These are phyloP conservation scores for Pulveroboletus sp. DNA, from an alignment of 768 basidiomycete species.

Conservation along the genomic window DNA sequence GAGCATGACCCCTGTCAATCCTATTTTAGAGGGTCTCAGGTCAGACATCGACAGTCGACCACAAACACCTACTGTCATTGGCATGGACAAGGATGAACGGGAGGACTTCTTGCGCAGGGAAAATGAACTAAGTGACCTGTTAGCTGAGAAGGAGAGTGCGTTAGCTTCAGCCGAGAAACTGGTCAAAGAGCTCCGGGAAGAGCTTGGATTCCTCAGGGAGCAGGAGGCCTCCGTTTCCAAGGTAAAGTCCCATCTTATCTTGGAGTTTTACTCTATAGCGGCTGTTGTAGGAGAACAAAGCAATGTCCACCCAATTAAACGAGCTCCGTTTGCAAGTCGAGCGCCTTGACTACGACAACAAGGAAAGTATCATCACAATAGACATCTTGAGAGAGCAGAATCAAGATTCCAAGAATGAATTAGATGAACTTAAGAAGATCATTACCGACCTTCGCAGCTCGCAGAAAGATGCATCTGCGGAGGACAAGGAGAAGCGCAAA, in stretches of 20 bases:
- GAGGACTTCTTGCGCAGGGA: slow-evolving; percentile 96
- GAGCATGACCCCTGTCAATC: slow-evolving; percentile 72
- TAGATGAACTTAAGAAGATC: slow-evolving; percentile 84
- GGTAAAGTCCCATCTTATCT: slow-evolving; percentile 37
- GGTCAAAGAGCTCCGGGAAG: slow-evolving; percentile 83
- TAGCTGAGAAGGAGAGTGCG: slow-evolving; percentile 88
- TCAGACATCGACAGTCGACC: slow-evolving; percentile 78
- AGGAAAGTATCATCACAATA: slow-evolving; percentile 87
- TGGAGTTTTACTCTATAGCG: slow-evolving; percentile 3
- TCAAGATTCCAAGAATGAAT: slow-evolving; percentile 74
- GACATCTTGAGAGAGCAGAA: slow-evolving; percentile 97
- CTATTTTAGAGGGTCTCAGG: slow-evolving; percentile 64
- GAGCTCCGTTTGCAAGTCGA: slow-evolving; percentile 90
- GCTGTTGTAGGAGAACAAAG: slow-evolving; percentile 78
- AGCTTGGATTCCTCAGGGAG: slow-evolving; percentile 85
- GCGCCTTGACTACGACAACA: slow-evolving; percentile 91
- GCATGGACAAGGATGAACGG: slow-evolving; percentile 91
- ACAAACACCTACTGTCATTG: slow-evolving; percentile 85
- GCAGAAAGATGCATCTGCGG: slow-evolving; percentile 81
- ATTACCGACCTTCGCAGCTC: slow-evolving; percentile 72
- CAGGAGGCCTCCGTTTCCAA: slow-evolving; percentile 77
- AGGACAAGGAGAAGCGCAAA: slow-evolving; percentile 98
- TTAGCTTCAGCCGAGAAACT: slow-evolving; percentile 79
- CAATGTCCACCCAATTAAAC: slow-evolving; percentile 88
- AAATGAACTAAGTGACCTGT: slow-evolving; percentile 90